Evolutionary conservation across 495 filamentous ascomycete species (phyloP).

Genomic region (Penicillium parvum): DNA sequence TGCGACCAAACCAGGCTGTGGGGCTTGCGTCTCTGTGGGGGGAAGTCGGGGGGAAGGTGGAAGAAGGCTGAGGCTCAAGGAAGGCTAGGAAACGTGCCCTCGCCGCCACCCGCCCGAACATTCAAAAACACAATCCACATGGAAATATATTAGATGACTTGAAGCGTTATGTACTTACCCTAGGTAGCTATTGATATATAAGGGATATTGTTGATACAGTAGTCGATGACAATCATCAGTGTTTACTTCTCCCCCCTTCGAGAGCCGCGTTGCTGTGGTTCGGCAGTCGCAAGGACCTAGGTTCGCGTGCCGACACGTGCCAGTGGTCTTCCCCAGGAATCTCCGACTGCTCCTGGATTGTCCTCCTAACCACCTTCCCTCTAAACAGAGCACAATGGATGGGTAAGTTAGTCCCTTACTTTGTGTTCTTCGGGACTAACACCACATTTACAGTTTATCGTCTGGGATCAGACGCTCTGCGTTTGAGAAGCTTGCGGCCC

Average conservation of each 20-base stretch:
- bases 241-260: background rate
- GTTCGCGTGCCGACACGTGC: constrained; percentile 20
- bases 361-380: background rate
- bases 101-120: constrained; percentile 9
- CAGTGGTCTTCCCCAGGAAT: constrained; percentile 5
- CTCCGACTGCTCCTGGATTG: background rate
- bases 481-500: constrained; percentile 64
- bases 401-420: constrained; percentile 12
- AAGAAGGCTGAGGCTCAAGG: constrained; percentile 5
- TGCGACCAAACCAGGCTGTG: background rate
- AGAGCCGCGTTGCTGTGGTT: constrained; percentile 1
- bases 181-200: too few species aligned
- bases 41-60: background rate
- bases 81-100: constrained; percentile 4
- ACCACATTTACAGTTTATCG: constrained; percentile 26
- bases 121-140: background rate
- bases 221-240: too few species aligned
- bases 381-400: constrained; percentile 17
- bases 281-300: constrained; percentile 7
- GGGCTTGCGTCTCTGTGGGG: background rate
- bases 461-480: constrained; percentile 56
- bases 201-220: too few species aligned
- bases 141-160: background rate
- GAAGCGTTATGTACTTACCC: too few species aligned
- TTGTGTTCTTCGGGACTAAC: background rate